Evolutionary conservation across 768 basidiomycete species (phyloP), one percentile per base, ranked within the genome.

Genomic region (Hortiboletus campestris): DNA sequence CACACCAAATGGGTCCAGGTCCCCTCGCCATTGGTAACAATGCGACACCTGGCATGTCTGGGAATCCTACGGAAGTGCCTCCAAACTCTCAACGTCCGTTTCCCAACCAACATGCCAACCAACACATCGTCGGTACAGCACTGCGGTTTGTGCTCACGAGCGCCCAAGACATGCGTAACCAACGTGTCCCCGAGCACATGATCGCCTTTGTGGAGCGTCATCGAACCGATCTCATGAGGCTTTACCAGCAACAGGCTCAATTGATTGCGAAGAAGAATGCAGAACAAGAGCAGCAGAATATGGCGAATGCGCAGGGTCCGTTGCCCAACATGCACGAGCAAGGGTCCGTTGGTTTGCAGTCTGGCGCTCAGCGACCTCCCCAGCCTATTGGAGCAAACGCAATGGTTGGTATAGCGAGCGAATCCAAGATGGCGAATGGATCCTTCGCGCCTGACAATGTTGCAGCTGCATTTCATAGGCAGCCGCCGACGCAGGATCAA

Each of bases 121-220:
- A 25, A 25, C 4, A 25, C 6, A 67, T 78, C 57, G 67, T 83
- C 63, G 74, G 74, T 41, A 50, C 74, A 50, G 70, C 85, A n/a
- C 61, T 85, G 44, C 66, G 68, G 17, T 83, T 78, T 64, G 79
- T 83, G 17, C 65, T 78, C 46, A 58, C 73, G 49, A 72, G 78
- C 14, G 73, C 72, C 2, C 67, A 72, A 6, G 84, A 88, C 41
- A 77, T 91, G 55, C 82, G 81, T 12, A 72, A 72, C 14, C 77
- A 74, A 39, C 76, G 77, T 14, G 67, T 87, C 9, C 70, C 74
- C 6, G 82, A 83, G 20, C 59, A 74, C 45, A 68, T 82, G 51
- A 84, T 91, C 45, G 55, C 70, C 32, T 75, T 82, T 54, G 80
- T 89, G 36, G 88, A 90, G 61, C 59, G 61, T 4, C 66, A 86